Conservation (phyloP, 2,329 filamentous ascomycete species). For the Pleurostoma richardsiae region DNA sequence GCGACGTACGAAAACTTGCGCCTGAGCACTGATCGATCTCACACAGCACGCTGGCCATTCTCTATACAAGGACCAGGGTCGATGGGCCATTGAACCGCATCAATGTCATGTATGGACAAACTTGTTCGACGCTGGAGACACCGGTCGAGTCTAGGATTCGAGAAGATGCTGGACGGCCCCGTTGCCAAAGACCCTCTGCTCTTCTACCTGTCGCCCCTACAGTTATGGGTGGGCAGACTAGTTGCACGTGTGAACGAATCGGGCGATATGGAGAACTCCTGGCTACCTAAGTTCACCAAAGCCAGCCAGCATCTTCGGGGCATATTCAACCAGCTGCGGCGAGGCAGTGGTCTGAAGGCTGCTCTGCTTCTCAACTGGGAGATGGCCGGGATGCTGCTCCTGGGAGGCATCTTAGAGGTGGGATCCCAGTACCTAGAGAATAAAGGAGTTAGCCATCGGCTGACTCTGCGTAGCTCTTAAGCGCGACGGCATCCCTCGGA, state of each 20-base stretch:
- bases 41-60: too few relatives aligned
- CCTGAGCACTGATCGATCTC: too few relatives aligned
- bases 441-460: not conserved
- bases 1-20: too few relatives aligned
- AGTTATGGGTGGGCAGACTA: slow-evolving; percentile 1
- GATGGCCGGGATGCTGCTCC: slow-evolving; percentile 1
- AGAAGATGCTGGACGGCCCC: not conserved
- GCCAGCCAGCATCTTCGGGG: slow-evolving; percentile 1
- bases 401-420: slow-evolving; percentile 1
- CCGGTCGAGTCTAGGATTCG: too few relatives aligned
- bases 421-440: not conserved
- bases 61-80: too few relatives aligned
- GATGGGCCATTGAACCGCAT: too few relatives aligned
- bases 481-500: not conserved
- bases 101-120: too few relatives aligned
- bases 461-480: not conserved
- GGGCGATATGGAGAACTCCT: not conserved
- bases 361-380: slow-evolving; percentile 2
- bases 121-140: too few relatives aligned
- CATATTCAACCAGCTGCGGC: not conserved
- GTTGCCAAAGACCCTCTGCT: slow-evolving; percentile 1
- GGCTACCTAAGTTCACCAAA: not conserved
- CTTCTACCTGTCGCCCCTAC: slow-evolving; percentile 1
- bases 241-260: not conserved
- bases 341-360: not conserved